A percentile compares a stretch with the other conserved stretches of the same genome.
Conservation (phyloP, 768 basidiomycete genomes). For the Kwoniella botswanensis region DNA sequence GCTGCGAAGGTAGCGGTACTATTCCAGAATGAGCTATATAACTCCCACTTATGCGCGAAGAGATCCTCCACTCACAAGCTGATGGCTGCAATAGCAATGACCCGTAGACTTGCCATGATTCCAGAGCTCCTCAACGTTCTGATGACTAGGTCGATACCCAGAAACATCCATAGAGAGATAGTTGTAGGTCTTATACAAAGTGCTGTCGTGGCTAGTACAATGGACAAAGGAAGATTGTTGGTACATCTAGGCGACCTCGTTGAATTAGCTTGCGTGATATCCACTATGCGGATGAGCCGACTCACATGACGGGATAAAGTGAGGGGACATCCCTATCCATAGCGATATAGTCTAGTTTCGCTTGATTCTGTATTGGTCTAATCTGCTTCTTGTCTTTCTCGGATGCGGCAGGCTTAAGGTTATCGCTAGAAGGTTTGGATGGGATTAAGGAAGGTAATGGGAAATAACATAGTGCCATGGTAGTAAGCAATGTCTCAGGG, state of each 20-base stretch:
- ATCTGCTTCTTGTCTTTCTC: neutral
- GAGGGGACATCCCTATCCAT: slow-evolving; percentile 35
- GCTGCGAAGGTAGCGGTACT: slow-evolving; percentile 37
- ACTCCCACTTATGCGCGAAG: neutral
- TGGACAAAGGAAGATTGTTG: slow-evolving; percentile 41
- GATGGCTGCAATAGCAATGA: neutral
- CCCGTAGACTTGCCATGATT: neutral
- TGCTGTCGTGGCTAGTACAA: slow-evolving; percentile 73
- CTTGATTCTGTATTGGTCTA: neutral
- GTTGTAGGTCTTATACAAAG: slow-evolving; percentile 89
- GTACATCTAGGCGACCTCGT: slow-evolving; percentile 12
- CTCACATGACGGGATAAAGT: slow-evolving; percentile 4
- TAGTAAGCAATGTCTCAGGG: slow-evolving; percentile 83
- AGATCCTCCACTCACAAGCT: slow-evolving; percentile 4
- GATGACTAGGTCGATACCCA: slow-evolving; percentile 66
- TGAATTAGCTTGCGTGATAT: neutral
- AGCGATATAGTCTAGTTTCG: slow-evolving; percentile 34
- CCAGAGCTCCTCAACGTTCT: slow-evolving; percentile 5
- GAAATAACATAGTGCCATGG: slow-evolving; percentile 75
- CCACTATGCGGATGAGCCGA: neutral
- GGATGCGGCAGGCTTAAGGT: neutral
- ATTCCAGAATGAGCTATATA: neutral
- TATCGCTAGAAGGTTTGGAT: neutral
- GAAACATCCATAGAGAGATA: slow-evolving; percentile 79
- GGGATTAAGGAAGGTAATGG: slow-evolving; percentile 57